Conservation (phyloP, 306 rosid genomes). For the Leucaena leucocephala region DNA sequence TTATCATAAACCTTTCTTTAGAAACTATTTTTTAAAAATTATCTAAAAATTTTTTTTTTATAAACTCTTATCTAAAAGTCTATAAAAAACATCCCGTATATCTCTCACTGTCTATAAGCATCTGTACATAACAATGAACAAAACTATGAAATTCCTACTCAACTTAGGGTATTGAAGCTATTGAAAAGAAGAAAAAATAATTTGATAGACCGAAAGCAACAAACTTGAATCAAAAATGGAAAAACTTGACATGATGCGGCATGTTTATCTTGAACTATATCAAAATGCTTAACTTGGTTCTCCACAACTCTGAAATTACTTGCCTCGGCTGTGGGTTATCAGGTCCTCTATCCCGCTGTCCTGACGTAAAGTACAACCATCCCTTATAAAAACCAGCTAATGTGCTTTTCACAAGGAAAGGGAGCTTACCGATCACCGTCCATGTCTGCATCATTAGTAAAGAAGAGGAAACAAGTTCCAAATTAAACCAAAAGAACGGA, state of each 20-base stretch:
- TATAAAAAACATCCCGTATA: no score
- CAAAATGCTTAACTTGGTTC: constrained; percentile 63
- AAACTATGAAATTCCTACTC: constrained; percentile 14
- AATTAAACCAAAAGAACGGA: neutral
- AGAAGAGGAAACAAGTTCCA: neutral
- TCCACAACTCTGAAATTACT: constrained; percentile 77
- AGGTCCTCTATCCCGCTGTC: constrained; percentile 92
- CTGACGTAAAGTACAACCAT: constrained; percentile 86
- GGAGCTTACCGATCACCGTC: constrained; percentile 96
- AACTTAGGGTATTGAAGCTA: constrained; percentile 13
- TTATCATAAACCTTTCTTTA: no score
- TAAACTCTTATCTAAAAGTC: no score
- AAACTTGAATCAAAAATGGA: no score
- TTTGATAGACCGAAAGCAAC: neutral
- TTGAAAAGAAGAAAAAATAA: constrained; percentile 3
- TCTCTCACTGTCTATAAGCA: neutral
- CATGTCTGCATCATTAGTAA: constrained; percentile 56
- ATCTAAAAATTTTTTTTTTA: no score
- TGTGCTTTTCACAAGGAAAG: constrained; percentile 79
- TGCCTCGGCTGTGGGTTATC: constrained; percentile 83
- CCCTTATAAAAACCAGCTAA: constrained; percentile 82
- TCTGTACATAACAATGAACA: constrained; percentile 7
- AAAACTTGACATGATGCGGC: neutral
- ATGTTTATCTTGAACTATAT: constrained; percentile 23
- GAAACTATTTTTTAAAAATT: no score